Conservation (phyloP, 164 flowering plant genomes). For the Aristolochia californica region DNA sequence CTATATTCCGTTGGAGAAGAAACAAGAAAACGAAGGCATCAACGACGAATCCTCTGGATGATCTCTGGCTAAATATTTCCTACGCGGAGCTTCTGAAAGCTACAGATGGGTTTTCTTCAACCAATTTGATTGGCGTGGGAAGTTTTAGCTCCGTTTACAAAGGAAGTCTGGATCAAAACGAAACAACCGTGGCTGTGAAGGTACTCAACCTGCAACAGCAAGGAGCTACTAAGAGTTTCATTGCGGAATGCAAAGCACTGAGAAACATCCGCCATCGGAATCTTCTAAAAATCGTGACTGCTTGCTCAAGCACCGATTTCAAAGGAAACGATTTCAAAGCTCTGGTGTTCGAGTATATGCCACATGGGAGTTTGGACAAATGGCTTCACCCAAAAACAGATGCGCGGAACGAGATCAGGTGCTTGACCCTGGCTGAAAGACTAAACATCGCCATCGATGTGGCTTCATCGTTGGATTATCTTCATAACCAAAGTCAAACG, state of each 20-base stretch:
- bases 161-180: conserved; percentile 9
- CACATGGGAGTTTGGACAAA: conserved; percentile 23
- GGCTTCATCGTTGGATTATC: conserved; percentile 21
- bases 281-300: conserved; percentile 21
- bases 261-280: conserved; percentile 24
- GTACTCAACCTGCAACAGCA: conserved; percentile 20
- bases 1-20: neutral
- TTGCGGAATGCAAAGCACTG: conserved; percentile 26
- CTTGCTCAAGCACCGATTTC: conserved; percentile 26
- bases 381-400: conserved; percentile 13
- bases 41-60: neutral
- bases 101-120: conserved; percentile 23
- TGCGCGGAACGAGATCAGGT: neutral
- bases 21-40: neutral
- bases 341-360: conserved; percentile 18
- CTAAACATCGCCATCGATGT: conserved; percentile 19
- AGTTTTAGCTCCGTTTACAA: conserved; percentile 28
- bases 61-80: conserved; percentile 9
- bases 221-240: conserved; percentile 26
- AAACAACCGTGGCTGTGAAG: conserved; percentile 23
- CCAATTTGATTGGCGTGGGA: conserved; percentile 26
- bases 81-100: conserved; percentile 19
- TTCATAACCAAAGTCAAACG: conserved; percentile 17
- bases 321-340: conserved; percentile 27
- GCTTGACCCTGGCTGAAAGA: conserved; percentile 12